Base-by-base conservation (phyloP, 2,329 filamentous ascomycete species). In the Colletotrichum cuscutae region DNA sequence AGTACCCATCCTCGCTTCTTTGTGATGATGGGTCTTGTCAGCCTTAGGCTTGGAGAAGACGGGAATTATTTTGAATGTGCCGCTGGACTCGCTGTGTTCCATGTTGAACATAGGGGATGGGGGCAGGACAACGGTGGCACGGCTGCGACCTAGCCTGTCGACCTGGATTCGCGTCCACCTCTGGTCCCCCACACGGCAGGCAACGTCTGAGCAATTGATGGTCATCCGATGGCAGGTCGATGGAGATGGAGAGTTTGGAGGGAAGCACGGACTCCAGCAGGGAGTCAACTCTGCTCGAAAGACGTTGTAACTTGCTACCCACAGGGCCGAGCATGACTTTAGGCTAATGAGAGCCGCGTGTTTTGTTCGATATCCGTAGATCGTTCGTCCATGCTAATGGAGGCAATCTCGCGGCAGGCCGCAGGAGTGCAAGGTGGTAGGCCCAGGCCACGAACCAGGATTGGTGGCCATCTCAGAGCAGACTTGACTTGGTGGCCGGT, bases 181-280 rank as follows among this genome's bases (percentile, higher is more conserved):
- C 19, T 64, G 32, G 65, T 69, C 65, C 69, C 68, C 68, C 68
- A 71, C 68, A 57, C 68, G 68, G 49, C 68, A 68, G 58, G 58
- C 58, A 60, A 61, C 46, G 63, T 62, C 57, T 66, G 64, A 68
- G 68, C 58, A 13, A 49, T 15, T 30, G 56, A 46, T 59, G n/a
- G 57, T 68, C 68, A 59, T 71, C 68, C 63, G 68, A 71, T 71
- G 68, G 53, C 30, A 59, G 22, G 13, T 19, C 9, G 52, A 19
- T 60, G 22, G 15, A 26, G 35, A 15, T 57, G 54, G 46, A 19
- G 57, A 46, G 28, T 67, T 52, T 22, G 28, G 26, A 32, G 32
- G 46, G 37, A 53, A 49, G 70, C 70, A 72, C 65, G 46, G 66
- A 65, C 60, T 24, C 24, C 26, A 24, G 49, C 24, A 24, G 19